Evolutionary conservation across 352 stramenopile genomes (phyloP), one percentile per base, ranked within the genome.

Genomic region (Phytophthora idaei): DNA sequence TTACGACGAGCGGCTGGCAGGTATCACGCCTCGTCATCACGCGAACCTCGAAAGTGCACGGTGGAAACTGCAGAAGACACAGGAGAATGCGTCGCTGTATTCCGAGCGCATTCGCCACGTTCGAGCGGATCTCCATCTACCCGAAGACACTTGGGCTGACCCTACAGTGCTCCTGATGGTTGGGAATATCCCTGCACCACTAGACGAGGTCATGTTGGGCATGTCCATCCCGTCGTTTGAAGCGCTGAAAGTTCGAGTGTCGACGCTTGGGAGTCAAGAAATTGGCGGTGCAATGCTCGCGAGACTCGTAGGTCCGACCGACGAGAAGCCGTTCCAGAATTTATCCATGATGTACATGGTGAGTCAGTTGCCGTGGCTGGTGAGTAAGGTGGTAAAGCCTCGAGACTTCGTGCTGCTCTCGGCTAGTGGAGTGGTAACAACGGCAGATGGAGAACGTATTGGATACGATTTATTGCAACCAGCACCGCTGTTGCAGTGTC

Each of bases 141-240:
- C 67, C 2, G 67, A 73, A 17, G 68, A 74, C 44, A 66, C 57
- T 39, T 80, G 68, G 73, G 34, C 57, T 8, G 64, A 77, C 27
- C 73, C 73, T 7, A 63, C 64, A 3, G 63, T 74, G 9, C 56
- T 88, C 28, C 67, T 84, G 29, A 74, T 78, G 55, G 73, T 76
- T 27, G 77, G 80, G 5, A 81, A 57, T 12, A 83, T 86, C 32
- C 71, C 53, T 29, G 67, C 67, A 10, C 48, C 71, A n/a, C 47
- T 91, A 25, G 75, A 90, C 39, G 78, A 91, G 36, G 68, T 89
- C 59, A 89, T 91, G 80, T 81, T 85, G 51, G 80, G 84, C 21
- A 74, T 87, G 39, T 25, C 65, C 1, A 64, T 69, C 1, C 71
- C 71, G 2, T 70, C 74, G 5, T 82, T 85, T 29, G 76, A 85